Base-by-base conservation (phyloP, 495 filamentous ascomycete species). In the Talaromyces thailandensis region DNA sequence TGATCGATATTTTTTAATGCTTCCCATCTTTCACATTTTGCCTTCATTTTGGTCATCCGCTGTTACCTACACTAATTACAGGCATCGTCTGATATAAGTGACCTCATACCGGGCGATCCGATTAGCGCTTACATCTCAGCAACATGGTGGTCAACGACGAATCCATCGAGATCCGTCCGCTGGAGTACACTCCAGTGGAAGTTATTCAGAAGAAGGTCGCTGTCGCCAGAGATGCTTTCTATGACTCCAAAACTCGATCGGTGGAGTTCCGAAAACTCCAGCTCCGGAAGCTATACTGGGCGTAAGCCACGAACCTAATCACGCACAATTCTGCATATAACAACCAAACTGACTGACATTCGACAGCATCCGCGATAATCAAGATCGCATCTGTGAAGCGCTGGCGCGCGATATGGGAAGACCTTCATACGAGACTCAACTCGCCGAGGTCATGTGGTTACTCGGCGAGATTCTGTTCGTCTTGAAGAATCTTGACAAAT, bases 251-350 rank as follows among this genome's bases (percentile, higher is more conserved):
- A 77, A 96, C 91, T 3, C 88, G 89, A 68, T 81, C 88, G 59
- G 69, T 96, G 61, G 82, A 88, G 66, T 98, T 89, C 79, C 83
- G 94, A 58, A 79, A 92, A 57, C 76, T 83, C 18, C 93, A 97
- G 80, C 86, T 97, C 40, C 87, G 92, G 56, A 93, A 91, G 79
- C 87, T 97, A 50, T 97, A 95, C 78, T 96, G 92, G 92, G 92
- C 83, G 84, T 86, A 70, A 77, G 76, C 67, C 2, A 18, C 62
- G 57, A 21, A 6, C 16, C 35, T 51, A 43, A 21, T 21, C 21
- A 26, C 37, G n/a, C 18, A 51, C 31, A 31, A 1, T 2, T 60
- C 1, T 45, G 5, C 6, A 24, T 1, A 25, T 32, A 24, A 25
- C 48, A 18, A 9, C 1, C 3, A 5, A 26, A 26, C 2, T 6